A percentile compares a stretch with the other conserved stretches of the same genome.
phyloP scores from a whole-genome alignment of 2,329 filamentous ascomycete genomes.

The Colletotrichum truncatum region DNA sequence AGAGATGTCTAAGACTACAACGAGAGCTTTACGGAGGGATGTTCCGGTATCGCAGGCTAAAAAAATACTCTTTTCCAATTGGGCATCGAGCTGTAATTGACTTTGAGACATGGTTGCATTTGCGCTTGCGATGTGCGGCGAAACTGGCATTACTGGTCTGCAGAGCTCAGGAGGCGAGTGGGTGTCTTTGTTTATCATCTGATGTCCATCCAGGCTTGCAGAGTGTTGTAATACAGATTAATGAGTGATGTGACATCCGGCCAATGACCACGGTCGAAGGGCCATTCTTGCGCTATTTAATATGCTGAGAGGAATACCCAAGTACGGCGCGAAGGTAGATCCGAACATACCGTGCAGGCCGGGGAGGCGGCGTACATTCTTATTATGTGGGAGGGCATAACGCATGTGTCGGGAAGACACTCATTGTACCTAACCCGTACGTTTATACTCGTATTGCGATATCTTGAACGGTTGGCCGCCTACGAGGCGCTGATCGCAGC shows the following conservation, averaged over 20 bases:
- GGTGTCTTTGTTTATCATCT: too few species aligned
- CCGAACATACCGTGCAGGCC: background rate
- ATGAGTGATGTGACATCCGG: background rate
- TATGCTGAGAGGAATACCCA: background rate
- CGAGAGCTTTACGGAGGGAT: background rate
- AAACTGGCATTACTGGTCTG: background rate
- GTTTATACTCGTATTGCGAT: slow-evolving; percentile 21
- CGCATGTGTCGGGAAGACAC: too few species aligned
- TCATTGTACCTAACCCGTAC: slow-evolving; percentile 1
- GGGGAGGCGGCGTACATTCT: background rate
- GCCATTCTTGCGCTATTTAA: background rate
- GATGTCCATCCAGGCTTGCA: too few species aligned
- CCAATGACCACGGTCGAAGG: background rate
- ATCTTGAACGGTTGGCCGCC: background rate
- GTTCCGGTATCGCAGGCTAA: background rate
- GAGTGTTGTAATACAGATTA: too few species aligned
- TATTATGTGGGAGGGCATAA: too few species aligned
- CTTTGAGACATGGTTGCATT: too few species aligned
- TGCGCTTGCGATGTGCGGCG: background rate
- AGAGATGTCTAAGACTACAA: background rate
- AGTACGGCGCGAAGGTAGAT: background rate
- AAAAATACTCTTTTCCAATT: background rate
- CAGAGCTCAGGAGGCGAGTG: background rate
- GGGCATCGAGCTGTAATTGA: too few species aligned
- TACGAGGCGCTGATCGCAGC: slow-evolving; percentile 2